Conservation (phyloP, 108 stramenopile genomes). For the Skeletonema menzelii region DNA sequence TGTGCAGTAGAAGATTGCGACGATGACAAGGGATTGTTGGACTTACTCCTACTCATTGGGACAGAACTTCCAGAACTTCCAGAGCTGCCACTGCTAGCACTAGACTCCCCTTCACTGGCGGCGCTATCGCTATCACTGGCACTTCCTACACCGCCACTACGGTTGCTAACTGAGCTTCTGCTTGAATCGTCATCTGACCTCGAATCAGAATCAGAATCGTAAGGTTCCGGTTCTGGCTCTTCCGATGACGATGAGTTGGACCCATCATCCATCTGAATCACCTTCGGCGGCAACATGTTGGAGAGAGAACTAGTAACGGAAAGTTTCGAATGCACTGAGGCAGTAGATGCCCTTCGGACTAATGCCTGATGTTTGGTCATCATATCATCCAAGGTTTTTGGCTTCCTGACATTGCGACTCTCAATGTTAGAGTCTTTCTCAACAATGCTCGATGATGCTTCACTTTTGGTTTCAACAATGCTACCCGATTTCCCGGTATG, state of each 20-base stretch:
- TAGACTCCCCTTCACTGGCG: neutral
- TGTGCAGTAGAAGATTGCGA: neutral
- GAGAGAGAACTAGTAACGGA: neutral
- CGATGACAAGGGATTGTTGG: neutral
- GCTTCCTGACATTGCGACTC: neutral
- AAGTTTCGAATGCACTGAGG: neutral
- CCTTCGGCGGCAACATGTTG: neutral
- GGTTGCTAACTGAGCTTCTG: neutral
- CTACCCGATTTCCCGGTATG: neutral
- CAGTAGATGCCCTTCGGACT: neutral
- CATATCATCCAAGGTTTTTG: neutral
- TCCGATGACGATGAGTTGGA: neutral
- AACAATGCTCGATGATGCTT: neutral
- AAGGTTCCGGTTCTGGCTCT: neutral
- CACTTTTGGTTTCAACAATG: neutral
- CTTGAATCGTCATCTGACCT: neutral
- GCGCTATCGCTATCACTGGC: neutral
- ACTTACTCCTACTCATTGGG: neutral
- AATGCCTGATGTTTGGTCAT: neutral
- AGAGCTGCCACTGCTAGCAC: neutral
- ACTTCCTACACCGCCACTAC: neutral
- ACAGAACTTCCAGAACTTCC: neutral
- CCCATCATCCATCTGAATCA: neutral
- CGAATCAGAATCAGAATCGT: neutral
- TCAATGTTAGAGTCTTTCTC: too few species aligned